phyloP scores from a whole-genome alignment of 257 asterid species.

The Nicotiana tabacum region DNA sequence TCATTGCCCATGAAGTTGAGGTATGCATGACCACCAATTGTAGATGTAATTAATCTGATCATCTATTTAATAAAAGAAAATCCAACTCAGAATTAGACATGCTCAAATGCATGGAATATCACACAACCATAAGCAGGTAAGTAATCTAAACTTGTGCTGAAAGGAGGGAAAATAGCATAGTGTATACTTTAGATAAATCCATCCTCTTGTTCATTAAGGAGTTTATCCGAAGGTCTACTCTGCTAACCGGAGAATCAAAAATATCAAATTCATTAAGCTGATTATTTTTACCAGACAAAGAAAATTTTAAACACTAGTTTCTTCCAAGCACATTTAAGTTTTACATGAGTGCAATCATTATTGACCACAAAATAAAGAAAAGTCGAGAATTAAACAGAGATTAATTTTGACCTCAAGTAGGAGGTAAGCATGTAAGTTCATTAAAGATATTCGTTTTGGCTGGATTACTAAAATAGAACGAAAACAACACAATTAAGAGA shows the following conservation, averaged over 20 bases:
- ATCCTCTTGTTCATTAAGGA: not conserved
- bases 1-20: slow-evolving; percentile 98
- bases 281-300: not conserved
- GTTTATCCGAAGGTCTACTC: not conserved
- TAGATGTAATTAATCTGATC: slow-evolving; percentile 84
- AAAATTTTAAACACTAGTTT: not conserved
- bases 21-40: slow-evolving; percentile 90
- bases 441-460: not conserved
- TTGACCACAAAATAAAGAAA: not conserved
- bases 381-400: not conserved
- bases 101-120: not conserved
- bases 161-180: not conserved
- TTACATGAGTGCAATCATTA: not conserved
- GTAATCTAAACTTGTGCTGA: not conserved
- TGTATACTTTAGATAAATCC: not conserved
- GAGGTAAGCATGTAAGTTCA: not conserved
- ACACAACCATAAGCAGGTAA: not conserved
- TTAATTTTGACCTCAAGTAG: not conserved
- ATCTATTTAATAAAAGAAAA: slow-evolving; percentile 33
- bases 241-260: not conserved
- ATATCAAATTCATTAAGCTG: not conserved
- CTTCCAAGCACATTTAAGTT: not conserved
- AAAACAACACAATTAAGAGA: not conserved
- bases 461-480: not conserved
- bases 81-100: not conserved